Conservation (phyloP, 2,329 filamentous ascomycete genomes). For the Fusarium pilosicola region DNA sequence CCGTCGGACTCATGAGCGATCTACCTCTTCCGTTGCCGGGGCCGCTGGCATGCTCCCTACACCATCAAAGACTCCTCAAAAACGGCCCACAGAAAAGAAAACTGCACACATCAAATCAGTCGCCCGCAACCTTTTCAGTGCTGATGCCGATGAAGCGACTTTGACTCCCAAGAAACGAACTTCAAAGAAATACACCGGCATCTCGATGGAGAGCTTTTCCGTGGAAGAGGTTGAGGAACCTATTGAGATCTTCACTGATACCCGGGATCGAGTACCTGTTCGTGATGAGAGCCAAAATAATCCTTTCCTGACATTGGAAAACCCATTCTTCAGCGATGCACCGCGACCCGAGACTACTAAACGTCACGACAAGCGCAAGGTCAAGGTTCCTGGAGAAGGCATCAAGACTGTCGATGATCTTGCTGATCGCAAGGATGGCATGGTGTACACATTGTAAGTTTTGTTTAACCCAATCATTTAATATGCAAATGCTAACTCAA, state of each 20-base stretch:
- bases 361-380: slow-evolving; percentile 65
- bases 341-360: slow-evolving; percentile 53
- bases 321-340: slow-evolving; percentile 73
- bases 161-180: slow-evolving; percentile 68
- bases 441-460: slow-evolving; percentile 82
- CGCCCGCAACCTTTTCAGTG: slow-evolving; percentile 71
- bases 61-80: slow-evolving; percentile 80
- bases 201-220: slow-evolving; percentile 67
- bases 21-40: slow-evolving; percentile 46
- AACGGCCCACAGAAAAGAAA: slow-evolving; percentile 64
- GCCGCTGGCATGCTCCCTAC: slow-evolving; percentile 74
- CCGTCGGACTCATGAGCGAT: slow-evolving; percentile 50
- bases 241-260: slow-evolving; percentile 82
- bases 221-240: slow-evolving; percentile 64
- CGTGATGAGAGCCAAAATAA: slow-evolving; percentile 74
- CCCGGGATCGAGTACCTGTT: slow-evolving; percentile 79
- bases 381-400: slow-evolving; percentile 67
- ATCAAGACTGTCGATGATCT: slow-evolving; percentile 70
- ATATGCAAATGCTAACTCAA: slow-evolving; percentile 27
- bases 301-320: slow-evolving; percentile 75
- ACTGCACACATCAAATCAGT: slow-evolving; percentile 63
- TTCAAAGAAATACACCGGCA: slow-evolving; percentile 65
- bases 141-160: slow-evolving; percentile 67
- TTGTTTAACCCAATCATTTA: background rate
- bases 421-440: slow-evolving; percentile 73